phyloP scores from a whole-genome alignment of 2,329 filamentous ascomycete genomes.

The Epichloe brachyelytri region DNA sequence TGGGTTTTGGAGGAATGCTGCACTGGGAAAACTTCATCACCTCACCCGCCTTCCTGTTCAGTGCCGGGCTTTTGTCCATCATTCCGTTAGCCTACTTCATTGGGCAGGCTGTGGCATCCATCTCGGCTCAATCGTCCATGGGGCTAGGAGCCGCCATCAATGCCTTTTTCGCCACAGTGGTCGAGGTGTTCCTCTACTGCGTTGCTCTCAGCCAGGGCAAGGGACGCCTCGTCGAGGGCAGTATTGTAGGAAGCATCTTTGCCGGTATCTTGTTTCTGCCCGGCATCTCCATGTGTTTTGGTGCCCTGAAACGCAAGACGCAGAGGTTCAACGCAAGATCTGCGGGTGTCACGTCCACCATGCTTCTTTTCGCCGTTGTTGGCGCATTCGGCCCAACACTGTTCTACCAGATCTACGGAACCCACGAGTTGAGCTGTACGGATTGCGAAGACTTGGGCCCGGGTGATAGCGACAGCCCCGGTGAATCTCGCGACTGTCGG shows the following conservation, averaged over 20 bases:
- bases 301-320: conserved; percentile 93
- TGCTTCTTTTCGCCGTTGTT: conserved; percentile 92
- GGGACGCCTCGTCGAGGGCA: conserved; percentile 83
- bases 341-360: conserved; percentile 91
- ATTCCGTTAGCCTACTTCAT: conserved; percentile 98
- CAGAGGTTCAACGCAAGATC: conserved; percentile 96
- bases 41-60: conserved; percentile 74
- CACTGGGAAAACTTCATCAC: conserved; percentile 63
- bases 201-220: conserved; percentile 89
- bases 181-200: conserved; percentile 96
- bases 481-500: conserved; percentile 59
- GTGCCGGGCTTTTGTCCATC: conserved; percentile 74
- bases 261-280: conserved; percentile 91
- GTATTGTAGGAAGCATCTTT: conserved; percentile 95
- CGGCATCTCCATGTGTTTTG: conserved; percentile 96
- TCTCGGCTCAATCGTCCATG: conserved; percentile 98
- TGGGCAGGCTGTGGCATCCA: conserved; percentile 93
- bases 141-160: conserved; percentile 94
- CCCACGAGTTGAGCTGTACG: conserved; percentile 84
- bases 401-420: conserved; percentile 98
- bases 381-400: conserved; percentile 90
- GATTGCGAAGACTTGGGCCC: conserved; percentile 38
- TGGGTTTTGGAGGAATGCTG: conserved; percentile 58
- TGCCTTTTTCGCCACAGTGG: conserved; percentile 93
- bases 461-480: conserved; percentile 18